Percentiles rank a stretch among this genome's conserved stretches.
phyloP scores from a whole-genome alignment of 2,329 filamentous ascomycete genomes.

The Alternaria sp. region DNA sequence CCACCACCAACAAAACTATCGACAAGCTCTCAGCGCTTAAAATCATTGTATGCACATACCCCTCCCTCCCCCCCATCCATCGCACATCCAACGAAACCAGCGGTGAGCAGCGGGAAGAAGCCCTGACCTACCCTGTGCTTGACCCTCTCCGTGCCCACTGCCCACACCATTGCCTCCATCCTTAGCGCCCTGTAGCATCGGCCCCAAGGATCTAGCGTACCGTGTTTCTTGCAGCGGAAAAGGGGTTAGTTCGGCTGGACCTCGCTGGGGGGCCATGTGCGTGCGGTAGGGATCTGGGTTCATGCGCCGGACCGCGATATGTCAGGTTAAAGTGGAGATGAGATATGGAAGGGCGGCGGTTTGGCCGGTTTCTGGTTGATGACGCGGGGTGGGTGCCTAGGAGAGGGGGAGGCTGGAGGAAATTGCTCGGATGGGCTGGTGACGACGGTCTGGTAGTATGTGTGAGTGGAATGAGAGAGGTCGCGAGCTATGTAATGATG shows the following conservation, averaged over 20 bases:
- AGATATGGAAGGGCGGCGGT: neutral
- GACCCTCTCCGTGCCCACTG: constrained; percentile 6
- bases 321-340: constrained; percentile 6
- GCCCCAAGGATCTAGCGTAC: constrained; percentile 10
- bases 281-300: constrained; percentile 4
- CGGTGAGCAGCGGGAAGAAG: constrained; percentile 4
- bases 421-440: neutral
- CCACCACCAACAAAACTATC: neutral
- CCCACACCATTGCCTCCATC: neutral
- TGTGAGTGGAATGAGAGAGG: neutral
- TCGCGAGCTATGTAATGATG: neutral
- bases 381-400: constrained; percentile 1
- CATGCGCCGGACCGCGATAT: constrained; percentile 7
- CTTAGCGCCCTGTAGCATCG: constrained; percentile 1
- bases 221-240: constrained; percentile 15
- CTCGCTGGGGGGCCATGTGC: constrained; percentile 1
- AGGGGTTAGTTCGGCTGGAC: constrained; percentile 7
- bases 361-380: constrained; percentile 2
- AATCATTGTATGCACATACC: neutral
- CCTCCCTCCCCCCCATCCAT: neutral
- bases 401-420: neutral
- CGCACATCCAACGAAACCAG: constrained; percentile 1
- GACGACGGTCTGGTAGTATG: neutral
- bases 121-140: constrained; percentile 2
- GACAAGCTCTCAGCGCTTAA: neutral